phyloP scores from a whole-genome alignment of 2,329 filamentous ascomycete genomes.

The Colletotrichum higginsianum region DNA sequence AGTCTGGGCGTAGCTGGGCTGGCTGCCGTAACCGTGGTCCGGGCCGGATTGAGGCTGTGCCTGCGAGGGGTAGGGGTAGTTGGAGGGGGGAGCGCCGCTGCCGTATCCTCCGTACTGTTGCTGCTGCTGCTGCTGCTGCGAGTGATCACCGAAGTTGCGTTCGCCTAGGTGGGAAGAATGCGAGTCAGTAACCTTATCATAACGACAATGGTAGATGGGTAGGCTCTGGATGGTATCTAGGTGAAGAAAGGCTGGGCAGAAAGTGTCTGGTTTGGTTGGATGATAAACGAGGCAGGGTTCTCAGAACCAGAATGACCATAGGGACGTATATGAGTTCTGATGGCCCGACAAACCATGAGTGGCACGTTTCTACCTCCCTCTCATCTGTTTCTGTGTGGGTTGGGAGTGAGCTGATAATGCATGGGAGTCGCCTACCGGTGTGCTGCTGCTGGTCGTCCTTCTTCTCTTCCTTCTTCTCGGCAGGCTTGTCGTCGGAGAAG shows the following conservation, averaged over 20 bases:
- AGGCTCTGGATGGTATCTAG: constrained; percentile 8
- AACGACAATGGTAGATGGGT: constrained; percentile 28
- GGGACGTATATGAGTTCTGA: constrained; percentile 17
- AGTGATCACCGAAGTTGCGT: constrained; percentile 41
- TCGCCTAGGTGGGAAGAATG: constrained; percentile 26
- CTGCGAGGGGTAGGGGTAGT: constrained; percentile 42
- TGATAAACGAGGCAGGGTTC: constrained; percentile 2
- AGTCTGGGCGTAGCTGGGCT: constrained; percentile 40
- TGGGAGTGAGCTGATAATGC: neutral
- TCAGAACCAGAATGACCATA: neutral
- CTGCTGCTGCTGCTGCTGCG: constrained; percentile 43
- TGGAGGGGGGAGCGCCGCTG: constrained; percentile 36
- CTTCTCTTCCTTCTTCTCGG: constrained; percentile 44
- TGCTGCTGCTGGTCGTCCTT: constrained; percentile 43
- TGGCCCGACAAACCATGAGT: neutral
- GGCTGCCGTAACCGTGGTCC: constrained; percentile 35
- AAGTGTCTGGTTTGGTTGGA: neutral
- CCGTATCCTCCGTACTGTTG: constrained; percentile 43
- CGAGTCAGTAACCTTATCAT: constrained; percentile 39
- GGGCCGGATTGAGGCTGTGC: constrained; percentile 40
- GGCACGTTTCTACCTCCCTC: neutral
- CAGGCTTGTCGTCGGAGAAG: constrained; percentile 53
- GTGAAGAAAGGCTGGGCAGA: neutral
- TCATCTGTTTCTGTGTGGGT: constrained; percentile 3
- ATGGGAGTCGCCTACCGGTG: constrained; percentile 31